Conservation (phyloP, 257 asterid species). For the Eustoma russellianum region DNA sequence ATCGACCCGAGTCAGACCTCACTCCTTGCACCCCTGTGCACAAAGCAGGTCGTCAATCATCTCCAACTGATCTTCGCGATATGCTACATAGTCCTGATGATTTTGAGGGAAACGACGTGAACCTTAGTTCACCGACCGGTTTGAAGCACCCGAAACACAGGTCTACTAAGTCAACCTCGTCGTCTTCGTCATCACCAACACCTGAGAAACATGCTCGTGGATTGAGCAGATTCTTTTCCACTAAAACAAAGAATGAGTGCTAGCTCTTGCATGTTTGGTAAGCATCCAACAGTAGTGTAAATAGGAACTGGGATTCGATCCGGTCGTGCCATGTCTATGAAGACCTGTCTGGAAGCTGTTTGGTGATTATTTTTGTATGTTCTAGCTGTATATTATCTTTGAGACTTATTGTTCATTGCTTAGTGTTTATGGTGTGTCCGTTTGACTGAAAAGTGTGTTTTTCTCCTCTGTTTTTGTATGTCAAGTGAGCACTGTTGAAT, state of each 20-base stretch:
- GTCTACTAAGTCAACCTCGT: constrained; percentile 62
- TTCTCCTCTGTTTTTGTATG: too few species aligned
- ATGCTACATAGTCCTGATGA: constrained; percentile 45
- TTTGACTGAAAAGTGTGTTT: too few species aligned
- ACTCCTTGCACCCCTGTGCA: constrained; percentile 29
- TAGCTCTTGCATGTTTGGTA: constrained; percentile 19
- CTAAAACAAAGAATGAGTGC: constrained; percentile 42
- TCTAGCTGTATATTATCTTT: too few species aligned
- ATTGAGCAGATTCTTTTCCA: constrained; percentile 74
- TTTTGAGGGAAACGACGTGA: constrained; percentile 40
- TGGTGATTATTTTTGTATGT: too few species aligned
- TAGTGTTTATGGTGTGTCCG: too few species aligned
- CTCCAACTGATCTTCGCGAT: constrained; percentile 36
- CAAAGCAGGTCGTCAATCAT: constrained; percentile 41
- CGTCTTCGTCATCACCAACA: constrained; percentile 44
- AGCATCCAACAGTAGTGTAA: constrained; percentile 21
- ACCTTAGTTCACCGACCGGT: constrained; percentile 41
- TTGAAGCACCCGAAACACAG: constrained; percentile 41
- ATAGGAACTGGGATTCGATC: constrained; percentile 18
- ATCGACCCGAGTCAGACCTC: constrained; percentile 39
- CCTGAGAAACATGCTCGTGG: constrained; percentile 79
- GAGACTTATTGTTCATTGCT: too few species aligned
- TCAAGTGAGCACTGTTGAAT: too few species aligned
- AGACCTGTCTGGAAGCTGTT: too few species aligned
- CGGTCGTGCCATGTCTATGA: too few species aligned